These are phyloP conservation scores for Sugiyamaella castrensis DNA, from an alignment of 1,139 yeast genomes.

Conservation along the genomic window DNA sequence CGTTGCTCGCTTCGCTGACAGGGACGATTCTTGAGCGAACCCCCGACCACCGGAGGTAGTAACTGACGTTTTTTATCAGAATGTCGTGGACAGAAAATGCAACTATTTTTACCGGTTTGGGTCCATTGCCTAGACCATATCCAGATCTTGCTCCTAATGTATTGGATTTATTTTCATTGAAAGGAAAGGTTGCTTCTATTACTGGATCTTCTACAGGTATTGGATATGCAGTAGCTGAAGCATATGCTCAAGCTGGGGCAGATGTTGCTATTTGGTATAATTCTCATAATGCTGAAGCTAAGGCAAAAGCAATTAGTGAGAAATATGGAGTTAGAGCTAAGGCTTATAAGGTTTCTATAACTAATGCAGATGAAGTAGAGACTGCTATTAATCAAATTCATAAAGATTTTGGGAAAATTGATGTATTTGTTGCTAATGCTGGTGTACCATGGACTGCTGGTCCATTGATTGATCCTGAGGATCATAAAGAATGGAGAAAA, in stretches of 20 bases:
- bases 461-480: conserved; percentile 55
- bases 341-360: conserved; percentile 72
- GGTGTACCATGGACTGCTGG: conserved; percentile 88
- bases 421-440: conserved; percentile 85
- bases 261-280: conserved; percentile 85
- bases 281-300: conserved; percentile 57
- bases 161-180: conserved; percentile 45
- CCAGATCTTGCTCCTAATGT: conserved; percentile 37
- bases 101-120: conserved; percentile 36
- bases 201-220: conserved; percentile 89
- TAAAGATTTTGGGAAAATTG: conserved; percentile 73
- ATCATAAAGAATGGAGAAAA: conserved; percentile 60
- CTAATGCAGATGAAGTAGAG: conserved; percentile 58
- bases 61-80: neutral
- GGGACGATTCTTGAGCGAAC: too few relatives aligned
- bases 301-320: conserved; percentile 55
- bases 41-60: too few relatives aligned
- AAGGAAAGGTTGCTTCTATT: conserved; percentile 83
- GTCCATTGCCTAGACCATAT: conserved; percentile 35
- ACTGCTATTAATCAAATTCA: conserved; percentile 55
- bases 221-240: conserved; percentile 80
- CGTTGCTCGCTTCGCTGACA: too few relatives aligned
- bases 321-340: conserved; percentile 63
- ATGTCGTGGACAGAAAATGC: conserved; percentile 16
- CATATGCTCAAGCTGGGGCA: conserved; percentile 88